Conservation (phyloP, 1,284 basidiomycete genomes). For the Leccinum solheimii region DNA sequence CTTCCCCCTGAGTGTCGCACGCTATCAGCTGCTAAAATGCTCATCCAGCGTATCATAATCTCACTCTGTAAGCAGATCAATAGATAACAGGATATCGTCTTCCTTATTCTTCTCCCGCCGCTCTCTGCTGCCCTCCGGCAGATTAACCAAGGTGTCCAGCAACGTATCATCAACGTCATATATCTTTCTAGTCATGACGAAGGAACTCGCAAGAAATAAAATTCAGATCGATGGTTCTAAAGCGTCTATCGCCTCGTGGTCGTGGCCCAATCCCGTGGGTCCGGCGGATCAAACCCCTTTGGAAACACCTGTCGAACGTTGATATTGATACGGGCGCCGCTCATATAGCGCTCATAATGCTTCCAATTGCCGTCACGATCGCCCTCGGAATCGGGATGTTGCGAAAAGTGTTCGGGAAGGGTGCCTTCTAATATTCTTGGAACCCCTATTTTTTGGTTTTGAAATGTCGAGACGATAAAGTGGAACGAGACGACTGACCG, state of each 20-base stretch:
- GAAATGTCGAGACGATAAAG: not conserved
- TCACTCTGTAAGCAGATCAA: constrained; percentile 12
- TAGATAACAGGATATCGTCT: constrained; percentile 9
- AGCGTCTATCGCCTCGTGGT: not conserved
- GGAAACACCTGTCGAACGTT: constrained; percentile 89
- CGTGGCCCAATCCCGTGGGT: constrained; percentile 1
- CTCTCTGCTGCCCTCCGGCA: constrained; percentile 1
- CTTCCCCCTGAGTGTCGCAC: not conserved
- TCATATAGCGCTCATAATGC: constrained; percentile 63
- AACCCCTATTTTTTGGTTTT: constrained; percentile 54
- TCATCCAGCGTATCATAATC: constrained; percentile 5
- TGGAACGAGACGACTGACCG: constrained; percentile 45
- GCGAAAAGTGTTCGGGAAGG: constrained; percentile 61
- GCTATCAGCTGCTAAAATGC: not conserved
- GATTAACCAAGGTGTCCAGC: not conserved
- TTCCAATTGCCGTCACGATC: constrained; percentile 48
- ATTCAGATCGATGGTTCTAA: not conserved
- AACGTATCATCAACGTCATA: not conserved
- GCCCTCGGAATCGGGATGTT: constrained; percentile 15
- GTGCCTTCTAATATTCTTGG: constrained; percentile 83
- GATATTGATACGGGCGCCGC: constrained; percentile 76
- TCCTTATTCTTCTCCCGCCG: not conserved
- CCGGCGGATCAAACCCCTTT: constrained; percentile 57
- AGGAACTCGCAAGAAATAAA: not conserved
- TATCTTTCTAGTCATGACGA: constrained; percentile 5